Conservation (phyloP, 2,329 filamentous ascomycete genomes). For the Tolypocladium nubicola region DNA sequence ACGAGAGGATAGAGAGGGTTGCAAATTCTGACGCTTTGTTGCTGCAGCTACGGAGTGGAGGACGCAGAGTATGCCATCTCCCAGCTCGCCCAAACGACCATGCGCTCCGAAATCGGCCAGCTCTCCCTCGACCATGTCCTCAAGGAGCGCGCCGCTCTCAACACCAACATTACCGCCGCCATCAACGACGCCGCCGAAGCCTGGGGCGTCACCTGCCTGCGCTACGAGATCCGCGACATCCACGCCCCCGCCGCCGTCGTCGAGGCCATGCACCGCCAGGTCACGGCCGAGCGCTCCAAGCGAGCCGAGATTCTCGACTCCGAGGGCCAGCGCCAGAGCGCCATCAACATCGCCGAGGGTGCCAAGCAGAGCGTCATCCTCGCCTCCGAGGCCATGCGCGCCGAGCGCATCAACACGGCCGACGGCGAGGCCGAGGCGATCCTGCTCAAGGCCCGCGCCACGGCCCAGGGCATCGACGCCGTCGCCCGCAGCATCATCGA, state of each 20-base stretch:
- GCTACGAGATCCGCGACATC: conserved; percentile 97
- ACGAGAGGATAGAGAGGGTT: no score
- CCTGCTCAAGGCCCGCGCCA: conserved; percentile 72
- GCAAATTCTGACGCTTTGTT: neutral
- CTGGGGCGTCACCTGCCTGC: conserved; percentile 91
- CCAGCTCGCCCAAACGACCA: conserved; percentile 94
- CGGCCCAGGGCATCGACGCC: conserved; percentile 77
- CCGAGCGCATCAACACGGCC: conserved; percentile 89
- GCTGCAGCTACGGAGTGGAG: conserved; percentile 84
- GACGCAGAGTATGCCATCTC: conserved; percentile 98
- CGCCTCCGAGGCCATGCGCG: conserved; percentile 80
- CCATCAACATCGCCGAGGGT: conserved; percentile 98
- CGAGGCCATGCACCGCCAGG: conserved; percentile 95
- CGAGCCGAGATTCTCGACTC: conserved; percentile 95
- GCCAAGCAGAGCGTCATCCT: conserved; percentile 95
- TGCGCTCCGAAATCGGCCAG: conserved; percentile 97
- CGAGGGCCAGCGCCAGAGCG: conserved; percentile 91
- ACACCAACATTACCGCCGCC: conserved; percentile 95
- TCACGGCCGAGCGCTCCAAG: conserved; percentile 94
- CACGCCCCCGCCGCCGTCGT: conserved; percentile 91
- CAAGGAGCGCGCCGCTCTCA: conserved; percentile 91
- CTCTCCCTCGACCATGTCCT: conserved; percentile 93
- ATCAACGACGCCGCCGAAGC: conserved; percentile 97
- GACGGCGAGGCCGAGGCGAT: conserved; percentile 93
- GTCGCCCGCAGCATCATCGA: conserved; percentile 67